Percentiles rank a stretch among this genome's conserved stretches.
These are phyloP conservation scores for Citrus hindsii DNA, from an alignment of 345 rosid genomes.

Conservation along the genomic window DNA sequence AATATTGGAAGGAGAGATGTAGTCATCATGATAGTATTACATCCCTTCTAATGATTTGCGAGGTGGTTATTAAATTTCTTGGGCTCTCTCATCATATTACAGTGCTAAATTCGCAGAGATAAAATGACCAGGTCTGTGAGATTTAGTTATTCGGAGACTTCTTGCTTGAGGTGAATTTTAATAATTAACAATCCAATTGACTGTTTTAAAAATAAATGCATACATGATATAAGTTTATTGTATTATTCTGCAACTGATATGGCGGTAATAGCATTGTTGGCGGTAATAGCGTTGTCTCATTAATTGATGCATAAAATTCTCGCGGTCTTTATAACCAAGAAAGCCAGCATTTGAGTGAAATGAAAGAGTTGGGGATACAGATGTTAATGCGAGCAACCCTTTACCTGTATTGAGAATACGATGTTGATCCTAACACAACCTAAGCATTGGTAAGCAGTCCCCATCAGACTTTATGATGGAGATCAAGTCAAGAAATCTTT, in stretches of 20 bases:
- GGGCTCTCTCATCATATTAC: background rate
- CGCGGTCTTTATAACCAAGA: background rate
- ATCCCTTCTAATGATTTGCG: conserved; percentile 43
- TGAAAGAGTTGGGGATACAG: background rate
- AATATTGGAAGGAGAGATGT: conserved; percentile 48
- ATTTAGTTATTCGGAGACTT: background rate
- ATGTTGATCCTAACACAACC: conserved; percentile 32
- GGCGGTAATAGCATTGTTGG: too few relatives aligned
- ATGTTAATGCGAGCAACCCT: background rate
- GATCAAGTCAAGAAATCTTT: conserved; percentile 1
- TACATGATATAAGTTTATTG: too few relatives aligned
- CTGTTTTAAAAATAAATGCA: too few relatives aligned
- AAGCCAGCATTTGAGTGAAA: background rate
- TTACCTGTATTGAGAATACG: conserved; percentile 22
- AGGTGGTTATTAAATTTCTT: background rate
- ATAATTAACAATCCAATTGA: background rate
- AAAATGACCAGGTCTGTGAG: background rate
- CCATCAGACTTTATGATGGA: conserved; percentile 16
- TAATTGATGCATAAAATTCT: background rate
- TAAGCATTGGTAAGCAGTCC: conserved; percentile 32
- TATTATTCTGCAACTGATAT: too few relatives aligned
- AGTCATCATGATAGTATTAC: conserved; percentile 44
- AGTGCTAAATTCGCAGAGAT: background rate
- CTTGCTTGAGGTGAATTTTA: background rate
- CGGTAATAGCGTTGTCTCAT: background rate